A percentile compares a stretch with the other conserved stretches of the same genome.
These are phyloP conservation scores for Cystobasidium sp. DNA, from an alignment of 1,284 basidiomycete genomes.

Conservation along the genomic window DNA sequence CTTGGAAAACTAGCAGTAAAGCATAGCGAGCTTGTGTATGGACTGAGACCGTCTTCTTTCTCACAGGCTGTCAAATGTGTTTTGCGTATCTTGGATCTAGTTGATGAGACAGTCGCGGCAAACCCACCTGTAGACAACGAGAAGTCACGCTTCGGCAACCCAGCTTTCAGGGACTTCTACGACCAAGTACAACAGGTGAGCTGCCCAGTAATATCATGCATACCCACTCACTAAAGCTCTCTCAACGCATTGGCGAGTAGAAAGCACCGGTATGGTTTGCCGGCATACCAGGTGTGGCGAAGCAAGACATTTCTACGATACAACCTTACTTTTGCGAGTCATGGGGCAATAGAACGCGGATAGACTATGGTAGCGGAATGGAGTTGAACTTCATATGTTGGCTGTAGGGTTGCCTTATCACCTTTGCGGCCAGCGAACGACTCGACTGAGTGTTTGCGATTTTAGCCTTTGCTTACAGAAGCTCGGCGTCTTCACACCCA, in stretches of 20 bases:
- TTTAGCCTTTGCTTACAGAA: slow-evolving; percentile 78
- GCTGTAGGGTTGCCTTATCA: slow-evolving; percentile 69
- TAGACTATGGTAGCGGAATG: slow-evolving; percentile 99
- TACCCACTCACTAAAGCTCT: neutral
- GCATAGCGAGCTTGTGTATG: too few relatives aligned
- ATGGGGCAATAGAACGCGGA: slow-evolving; percentile 89
- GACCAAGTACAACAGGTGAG: slow-evolving; percentile 74
- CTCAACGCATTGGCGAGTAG: slow-evolving; percentile 45
- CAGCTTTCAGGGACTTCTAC: slow-evolving; percentile 90
- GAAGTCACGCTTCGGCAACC: slow-evolving; percentile 93
- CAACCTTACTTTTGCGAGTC: slow-evolving; percentile 80
- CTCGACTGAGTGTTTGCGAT: neutral
- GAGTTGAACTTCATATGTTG: slow-evolving; percentile 97
- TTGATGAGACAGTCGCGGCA: slow-evolving; percentile 68
- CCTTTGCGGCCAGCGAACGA: neutral
- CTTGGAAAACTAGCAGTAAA: slow-evolving; percentile 17
- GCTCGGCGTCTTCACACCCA: slow-evolving; percentile 68
- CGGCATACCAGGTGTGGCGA: slow-evolving; percentile 65
- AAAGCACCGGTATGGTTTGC: slow-evolving; percentile 60
- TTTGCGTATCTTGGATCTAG: slow-evolving; percentile 68
- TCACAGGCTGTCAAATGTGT: slow-evolving; percentile 68
- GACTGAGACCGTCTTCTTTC: neutral
- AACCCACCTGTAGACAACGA: slow-evolving; percentile 89
- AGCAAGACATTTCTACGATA: slow-evolving; percentile 68
- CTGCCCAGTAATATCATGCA: neutral